phyloP scores from a whole-genome alignment of 441 rosid genomes.

The Geranium incanum region DNA sequence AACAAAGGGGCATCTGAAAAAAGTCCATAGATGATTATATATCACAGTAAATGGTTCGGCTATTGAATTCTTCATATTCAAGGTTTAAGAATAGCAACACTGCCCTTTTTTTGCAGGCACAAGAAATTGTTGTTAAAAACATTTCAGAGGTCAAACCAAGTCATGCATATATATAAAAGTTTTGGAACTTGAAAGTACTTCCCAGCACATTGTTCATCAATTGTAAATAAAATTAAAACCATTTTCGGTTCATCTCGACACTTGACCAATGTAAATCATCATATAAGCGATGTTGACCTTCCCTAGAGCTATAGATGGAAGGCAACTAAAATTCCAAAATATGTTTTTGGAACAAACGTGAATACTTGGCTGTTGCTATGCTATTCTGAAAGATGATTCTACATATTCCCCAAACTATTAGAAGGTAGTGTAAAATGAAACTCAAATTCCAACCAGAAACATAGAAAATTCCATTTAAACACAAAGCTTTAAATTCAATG shows the following conservation, averaged over 20 bases:
- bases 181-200: background rate
- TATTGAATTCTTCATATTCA: background rate
- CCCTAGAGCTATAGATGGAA: background rate
- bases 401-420: background rate
- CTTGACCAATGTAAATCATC: background rate
- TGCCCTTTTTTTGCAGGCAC: constrained; percentile 3
- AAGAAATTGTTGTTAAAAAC: background rate
- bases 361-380: background rate
- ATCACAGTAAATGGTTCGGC: background rate
- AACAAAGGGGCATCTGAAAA: background rate
- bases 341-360: background rate
- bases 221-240: background rate
- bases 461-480: background rate
- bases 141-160: background rate
- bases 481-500: background rate
- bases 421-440: background rate
- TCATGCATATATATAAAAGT: background rate
- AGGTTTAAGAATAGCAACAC: background rate
- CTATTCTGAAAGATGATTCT: background rate
- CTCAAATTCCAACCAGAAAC: background rate
- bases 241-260: background rate
- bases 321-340: background rate
- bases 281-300: background rate
- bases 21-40: background rate
- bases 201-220: background rate